Conservation (phyloP, 2,329 filamentous ascomycete species). For the Aspergillus flavus region DNA sequence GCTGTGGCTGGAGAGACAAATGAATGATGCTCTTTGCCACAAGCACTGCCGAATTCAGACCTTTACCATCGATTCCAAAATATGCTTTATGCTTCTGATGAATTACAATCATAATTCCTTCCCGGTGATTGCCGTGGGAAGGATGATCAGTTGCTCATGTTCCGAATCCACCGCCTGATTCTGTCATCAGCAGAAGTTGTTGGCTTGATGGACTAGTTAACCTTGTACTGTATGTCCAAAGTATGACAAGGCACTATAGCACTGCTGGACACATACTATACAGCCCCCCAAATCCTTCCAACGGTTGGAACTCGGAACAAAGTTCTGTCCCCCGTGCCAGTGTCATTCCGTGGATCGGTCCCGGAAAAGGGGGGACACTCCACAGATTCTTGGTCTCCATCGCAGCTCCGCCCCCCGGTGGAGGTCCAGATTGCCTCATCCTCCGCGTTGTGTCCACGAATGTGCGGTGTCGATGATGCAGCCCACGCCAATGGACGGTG, state of each 20-base stretch:
- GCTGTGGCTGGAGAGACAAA: background rate
- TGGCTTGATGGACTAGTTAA: background rate
- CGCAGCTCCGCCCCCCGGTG: constrained; percentile 1
- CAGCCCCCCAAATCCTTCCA: background rate
- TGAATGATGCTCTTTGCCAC: background rate
- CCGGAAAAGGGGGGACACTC: background rate
- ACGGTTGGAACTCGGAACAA: background rate
- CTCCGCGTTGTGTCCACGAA: background rate
- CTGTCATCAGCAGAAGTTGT: background rate
- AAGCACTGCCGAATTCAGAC: background rate
- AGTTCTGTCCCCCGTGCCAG: background rate
- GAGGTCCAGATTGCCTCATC: constrained; percentile 1
- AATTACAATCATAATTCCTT: background rate
- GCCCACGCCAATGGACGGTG: background rate
- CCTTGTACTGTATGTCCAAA: background rate
- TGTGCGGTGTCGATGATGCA: background rate
- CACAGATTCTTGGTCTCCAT: background rate
- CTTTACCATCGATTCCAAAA: background rate
- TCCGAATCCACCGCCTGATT: background rate
- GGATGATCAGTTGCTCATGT: background rate
- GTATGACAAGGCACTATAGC: background rate
- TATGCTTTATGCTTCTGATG: background rate
- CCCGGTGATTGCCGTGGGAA: background rate
- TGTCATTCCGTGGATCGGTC: background rate
- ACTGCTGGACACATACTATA: background rate